Evolutionary conservation across 2,329 filamentous ascomycete genomes (phyloP), one percentile per base, ranked within the genome.

Genomic region (Verruconis gallopava): DNA sequence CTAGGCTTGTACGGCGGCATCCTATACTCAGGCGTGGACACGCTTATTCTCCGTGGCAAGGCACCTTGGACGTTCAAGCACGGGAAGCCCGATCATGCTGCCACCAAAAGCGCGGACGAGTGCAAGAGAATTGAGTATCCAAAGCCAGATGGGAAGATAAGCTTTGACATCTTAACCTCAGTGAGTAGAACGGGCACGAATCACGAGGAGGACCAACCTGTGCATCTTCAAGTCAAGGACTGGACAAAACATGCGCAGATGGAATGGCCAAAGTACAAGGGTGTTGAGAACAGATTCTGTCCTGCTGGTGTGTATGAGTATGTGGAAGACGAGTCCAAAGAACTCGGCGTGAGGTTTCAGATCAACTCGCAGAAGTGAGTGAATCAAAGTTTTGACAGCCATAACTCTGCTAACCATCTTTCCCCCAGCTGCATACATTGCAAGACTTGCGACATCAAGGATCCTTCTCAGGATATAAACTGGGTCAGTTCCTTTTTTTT

Each of bases 391-490:
- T 6, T 32, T 21, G 38, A 14, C 30, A 17, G 25, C 9, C n/a
- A n/a, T 30, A n/a, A n/a, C 25, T 30, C n/a, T n/a, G 25, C 9
- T 30, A 30, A 30, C 25, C 25, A 30, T 30, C 9, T 13, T 36
- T 36, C 33, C 14, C 17, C 32, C 51, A 94, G 88, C 65, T 98
- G 91, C 61, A 93, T 98, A 50, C 91, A 98, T 65, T 98, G 91
- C 73, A 98, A 98, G 73, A 98, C 91, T 12, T 98, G 91, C 61
- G 91, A 98, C 62, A 98, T 98, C 67, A 98, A 98, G 68, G 89
- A 85, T 13, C 91, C 91, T 5, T 76, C 80, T 48, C 91, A 98
- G 67, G 91, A 96, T 58, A 96, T 98, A 64, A 95, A 94, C 62
- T 94, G 61, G 60, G 51, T 46, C 36, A 33, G 40, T 21, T n/a